These are phyloP conservation scores for Kwoniella mangroviensis DNA, from an alignment of 768 basidiomycete species.

Conservation along the genomic window DNA sequence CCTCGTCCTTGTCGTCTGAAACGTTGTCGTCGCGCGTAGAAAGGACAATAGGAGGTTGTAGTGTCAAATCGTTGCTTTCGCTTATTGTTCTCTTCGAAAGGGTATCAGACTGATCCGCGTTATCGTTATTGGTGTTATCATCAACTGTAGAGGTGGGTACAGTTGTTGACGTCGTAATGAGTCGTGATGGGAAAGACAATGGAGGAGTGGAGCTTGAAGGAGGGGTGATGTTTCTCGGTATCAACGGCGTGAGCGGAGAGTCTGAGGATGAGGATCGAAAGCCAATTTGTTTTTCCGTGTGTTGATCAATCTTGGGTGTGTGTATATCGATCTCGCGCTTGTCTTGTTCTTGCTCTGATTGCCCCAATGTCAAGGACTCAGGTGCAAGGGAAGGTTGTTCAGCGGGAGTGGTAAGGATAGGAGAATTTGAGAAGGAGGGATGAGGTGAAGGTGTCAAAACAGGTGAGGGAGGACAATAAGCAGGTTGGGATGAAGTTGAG, in stretches of 20 bases:
- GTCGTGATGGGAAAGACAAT: conserved; percentile 13
- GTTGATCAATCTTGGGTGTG: neutral
- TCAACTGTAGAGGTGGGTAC: neutral
- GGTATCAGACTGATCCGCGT: conserved; percentile 8
- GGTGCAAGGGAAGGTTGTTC: conserved; percentile 3
- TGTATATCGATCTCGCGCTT: neutral
- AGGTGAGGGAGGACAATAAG: conserved; percentile 29
- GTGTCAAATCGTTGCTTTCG: conserved; percentile 4
- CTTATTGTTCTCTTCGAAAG: conserved; percentile 14
- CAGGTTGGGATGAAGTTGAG: conserved; percentile 8
- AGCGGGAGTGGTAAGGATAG: conserved; percentile 20
- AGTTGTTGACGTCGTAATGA: conserved; percentile 10
- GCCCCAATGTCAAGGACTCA: neutral
- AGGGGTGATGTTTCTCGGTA: neutral
- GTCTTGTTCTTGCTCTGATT: neutral
- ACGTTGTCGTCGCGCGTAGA: neutral
- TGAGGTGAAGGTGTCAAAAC: conserved; percentile 26
- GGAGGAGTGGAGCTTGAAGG: conserved; percentile 21
- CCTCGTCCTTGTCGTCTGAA: neutral
- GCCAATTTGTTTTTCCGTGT: conserved; percentile 1
- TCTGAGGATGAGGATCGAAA: neutral
- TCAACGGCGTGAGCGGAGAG: conserved; percentile 17
- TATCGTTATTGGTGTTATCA: conserved; percentile 2
- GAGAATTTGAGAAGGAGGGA: conserved; percentile 16
- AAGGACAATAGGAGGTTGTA: conserved; percentile 23